Percentiles rank a stretch among this genome's conserved stretches.
Conservation (phyloP, 805 yeast species). For the Osmozyma mogii region DNA sequence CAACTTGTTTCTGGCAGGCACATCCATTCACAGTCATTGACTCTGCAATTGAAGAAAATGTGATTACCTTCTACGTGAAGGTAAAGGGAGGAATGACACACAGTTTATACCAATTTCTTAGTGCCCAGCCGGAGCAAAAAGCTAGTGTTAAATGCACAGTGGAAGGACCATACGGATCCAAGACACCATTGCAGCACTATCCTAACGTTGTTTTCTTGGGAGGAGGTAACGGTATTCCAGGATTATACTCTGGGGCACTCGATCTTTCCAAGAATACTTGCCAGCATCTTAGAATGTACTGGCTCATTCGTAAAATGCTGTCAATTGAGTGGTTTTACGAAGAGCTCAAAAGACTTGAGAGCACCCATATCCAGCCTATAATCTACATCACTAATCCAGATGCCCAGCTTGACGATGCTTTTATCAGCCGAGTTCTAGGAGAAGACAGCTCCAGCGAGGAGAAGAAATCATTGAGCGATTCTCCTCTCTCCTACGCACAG, state of each 20-base stretch:
- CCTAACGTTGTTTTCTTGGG: constrained; percentile 44
- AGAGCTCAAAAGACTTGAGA: constrained; percentile 22
- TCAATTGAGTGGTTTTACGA: constrained; percentile 33
- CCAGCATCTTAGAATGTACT: constrained; percentile 21
- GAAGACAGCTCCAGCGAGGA: constrained; percentile 2
- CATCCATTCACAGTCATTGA: constrained; percentile 64
- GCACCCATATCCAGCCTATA: constrained; percentile 26
- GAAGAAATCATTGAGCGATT: too few relatives aligned
- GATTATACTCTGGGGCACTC: constrained; percentile 38
- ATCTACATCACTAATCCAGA: constrained; percentile 22
- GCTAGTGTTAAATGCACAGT: constrained; percentile 36
- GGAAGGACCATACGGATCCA: constrained; percentile 57
- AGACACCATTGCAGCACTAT: constrained; percentile 40
- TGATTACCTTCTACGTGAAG: constrained; percentile 39
- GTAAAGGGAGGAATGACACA: constrained; percentile 54
- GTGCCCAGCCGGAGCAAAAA: constrained; percentile 23
- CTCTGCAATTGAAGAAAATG: constrained; percentile 29
- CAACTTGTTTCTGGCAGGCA: constrained; percentile 54
- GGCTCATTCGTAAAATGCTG: constrained; percentile 34
- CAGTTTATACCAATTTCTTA: constrained; percentile 23
- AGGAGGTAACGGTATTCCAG: constrained; percentile 63
- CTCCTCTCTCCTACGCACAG: not conserved
- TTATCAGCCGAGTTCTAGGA: constrained; percentile 4
- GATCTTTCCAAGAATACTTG: too few relatives aligned
- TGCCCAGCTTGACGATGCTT: constrained; percentile 1